Evolutionary conservation across 2,329 filamentous ascomycete genomes (phyloP).

Genomic region (Ascocoryne sarcoides): DNA sequence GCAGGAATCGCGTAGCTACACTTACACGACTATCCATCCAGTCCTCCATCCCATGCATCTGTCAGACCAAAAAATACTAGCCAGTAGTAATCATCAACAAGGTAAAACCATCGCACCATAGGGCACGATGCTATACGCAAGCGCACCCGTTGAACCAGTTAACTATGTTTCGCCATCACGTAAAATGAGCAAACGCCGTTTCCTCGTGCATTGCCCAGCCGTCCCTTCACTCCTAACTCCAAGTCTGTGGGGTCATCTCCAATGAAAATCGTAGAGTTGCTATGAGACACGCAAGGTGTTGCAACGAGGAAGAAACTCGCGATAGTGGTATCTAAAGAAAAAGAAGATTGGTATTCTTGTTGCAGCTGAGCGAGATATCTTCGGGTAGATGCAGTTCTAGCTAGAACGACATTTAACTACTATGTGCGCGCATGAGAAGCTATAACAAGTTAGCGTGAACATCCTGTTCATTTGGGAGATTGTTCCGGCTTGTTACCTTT

Average conservation of each 20-base stretch:
- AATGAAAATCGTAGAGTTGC: conserved; percentile 2
- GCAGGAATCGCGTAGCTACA: no score
- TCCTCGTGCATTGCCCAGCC: background rate
- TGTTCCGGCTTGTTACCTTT: conserved; percentile 19
- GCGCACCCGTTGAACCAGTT: no score
- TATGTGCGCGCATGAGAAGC: conserved; percentile 30
- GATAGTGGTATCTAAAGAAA: conserved; percentile 15
- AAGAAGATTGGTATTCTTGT: background rate
- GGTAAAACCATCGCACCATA: no score
- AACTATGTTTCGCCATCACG: no score
- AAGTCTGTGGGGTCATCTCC: conserved; percentile 7
- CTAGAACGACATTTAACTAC: conserved; percentile 14
- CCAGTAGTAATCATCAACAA: no score
- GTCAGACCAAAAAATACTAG: no score
- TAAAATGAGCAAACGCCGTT: no score
- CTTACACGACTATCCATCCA: no score
- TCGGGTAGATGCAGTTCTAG: no score
- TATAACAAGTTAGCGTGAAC: conserved; percentile 17
- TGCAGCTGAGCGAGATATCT: background rate
- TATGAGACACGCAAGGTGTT: conserved; percentile 4
- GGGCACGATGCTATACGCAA: no score
- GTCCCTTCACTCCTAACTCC: background rate
- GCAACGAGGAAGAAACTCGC: conserved; percentile 8
- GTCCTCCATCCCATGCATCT: no score
- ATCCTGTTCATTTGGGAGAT: conserved; percentile 4